Conservation (phyloP, 73 alveolate species). For the Tetrahymena thermophila region DNA sequence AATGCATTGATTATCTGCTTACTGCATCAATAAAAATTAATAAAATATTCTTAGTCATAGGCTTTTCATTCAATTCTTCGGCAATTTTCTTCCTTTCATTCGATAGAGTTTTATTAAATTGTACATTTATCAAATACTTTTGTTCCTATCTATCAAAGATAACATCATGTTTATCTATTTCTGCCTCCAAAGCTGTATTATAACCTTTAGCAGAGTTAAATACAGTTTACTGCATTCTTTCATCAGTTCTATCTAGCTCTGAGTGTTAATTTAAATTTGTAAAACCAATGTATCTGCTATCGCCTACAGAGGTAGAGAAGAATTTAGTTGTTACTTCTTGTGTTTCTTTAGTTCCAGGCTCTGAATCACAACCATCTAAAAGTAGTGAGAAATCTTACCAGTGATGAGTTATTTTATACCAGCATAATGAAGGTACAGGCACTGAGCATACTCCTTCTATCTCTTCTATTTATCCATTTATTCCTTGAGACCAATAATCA, state of each 20-base stretch:
- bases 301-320: not conserved
- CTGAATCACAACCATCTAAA: not conserved
- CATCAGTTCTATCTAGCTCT: constrained; percentile 8
- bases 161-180: constrained; percentile 18
- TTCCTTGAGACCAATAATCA: not conserved
- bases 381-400: not conserved
- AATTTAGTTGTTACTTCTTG: not conserved
- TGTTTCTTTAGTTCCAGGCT: not conserved
- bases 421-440: not conserved
- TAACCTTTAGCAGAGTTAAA: constrained; percentile 3
- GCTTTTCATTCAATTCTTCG: not conserved
- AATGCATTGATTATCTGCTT: constrained; percentile 44
- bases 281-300: constrained; percentile 13
- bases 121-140: not conserved
- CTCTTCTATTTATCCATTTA: not conserved
- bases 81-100: constrained; percentile 41
- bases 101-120: constrained; percentile 42
- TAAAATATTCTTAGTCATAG: constrained; percentile 44
- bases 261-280: constrained; percentile 1
- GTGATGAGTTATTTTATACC: not conserved
- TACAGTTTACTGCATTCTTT: not conserved
- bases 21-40: constrained; percentile 58
- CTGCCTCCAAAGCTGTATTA: constrained; percentile 1
- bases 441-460: not conserved
- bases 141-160: not conserved